Conservation (phyloP, 2,329 filamentous ascomycete genomes). For the Aaosphaeria arxii region DNA sequence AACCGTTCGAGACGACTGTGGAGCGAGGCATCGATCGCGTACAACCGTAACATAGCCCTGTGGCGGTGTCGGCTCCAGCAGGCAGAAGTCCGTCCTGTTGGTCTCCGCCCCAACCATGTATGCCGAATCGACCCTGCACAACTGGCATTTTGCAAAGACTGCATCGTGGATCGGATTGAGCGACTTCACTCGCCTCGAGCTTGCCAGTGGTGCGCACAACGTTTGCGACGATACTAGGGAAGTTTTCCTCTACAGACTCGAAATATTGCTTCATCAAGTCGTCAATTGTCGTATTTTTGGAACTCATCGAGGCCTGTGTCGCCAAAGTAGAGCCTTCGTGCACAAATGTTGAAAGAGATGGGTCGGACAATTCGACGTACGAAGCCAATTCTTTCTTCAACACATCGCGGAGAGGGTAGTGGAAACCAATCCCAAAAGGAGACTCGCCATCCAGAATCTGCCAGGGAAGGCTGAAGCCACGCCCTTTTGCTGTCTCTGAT, state of each 20-base stretch:
- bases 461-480: conserved; percentile 80
- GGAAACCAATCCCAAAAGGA: conserved; percentile 58
- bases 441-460: conserved; percentile 72
- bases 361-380: conserved; percentile 58
- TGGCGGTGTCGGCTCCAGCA: conserved; percentile 15
- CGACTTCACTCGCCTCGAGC: conserved; percentile 53
- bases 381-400: conserved; percentile 74
- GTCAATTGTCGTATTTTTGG: conserved; percentile 83
- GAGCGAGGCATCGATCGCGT: conserved; percentile 50
- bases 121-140: conserved; percentile 60
- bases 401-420: conserved; percentile 81
- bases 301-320: conserved; percentile 50
- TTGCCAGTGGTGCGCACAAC: conserved; percentile 91
- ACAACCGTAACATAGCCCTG: conserved; percentile 69
- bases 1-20: not conserved
- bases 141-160: conserved; percentile 68
- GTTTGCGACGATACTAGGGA: conserved; percentile 89
- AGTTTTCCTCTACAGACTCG: conserved; percentile 76
- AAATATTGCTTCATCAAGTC: conserved; percentile 90
- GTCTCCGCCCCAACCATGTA: conserved; percentile 60
- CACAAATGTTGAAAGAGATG: conserved; percentile 48
- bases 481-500: conserved; percentile 84
- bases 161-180: conserved; percentile 45
- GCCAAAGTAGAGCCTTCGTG: conserved; percentile 17
- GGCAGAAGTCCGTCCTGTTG: conserved; percentile 41